Evolutionary conservation across 2,329 filamentous ascomycete species (phyloP).

Genomic region (Ceratocystis colombiana): DNA sequence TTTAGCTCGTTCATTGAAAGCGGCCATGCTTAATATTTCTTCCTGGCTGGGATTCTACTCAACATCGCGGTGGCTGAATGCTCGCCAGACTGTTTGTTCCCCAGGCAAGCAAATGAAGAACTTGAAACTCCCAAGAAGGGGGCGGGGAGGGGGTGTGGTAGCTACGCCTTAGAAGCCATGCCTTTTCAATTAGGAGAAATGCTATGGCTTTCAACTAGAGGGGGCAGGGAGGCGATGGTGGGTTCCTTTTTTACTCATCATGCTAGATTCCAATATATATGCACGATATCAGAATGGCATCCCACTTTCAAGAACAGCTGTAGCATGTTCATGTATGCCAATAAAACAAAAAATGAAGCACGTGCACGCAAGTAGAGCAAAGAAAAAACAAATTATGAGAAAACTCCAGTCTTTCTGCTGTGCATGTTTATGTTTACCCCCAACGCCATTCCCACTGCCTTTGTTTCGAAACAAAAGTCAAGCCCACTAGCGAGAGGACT

Average conservation of each 20-base stretch:
- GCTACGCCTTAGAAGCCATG: not conserved
- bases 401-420: not conserved
- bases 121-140: not conserved
- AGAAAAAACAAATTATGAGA: not conserved
- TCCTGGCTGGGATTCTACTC: not conserved
- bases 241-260: too few relatives aligned
- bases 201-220: too few relatives aligned
- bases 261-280: too few relatives aligned
- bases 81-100: not conserved
- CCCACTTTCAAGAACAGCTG: not conserved
- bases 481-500: not conserved
- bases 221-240: too few relatives aligned
- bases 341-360: not conserved
- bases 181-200: too few relatives aligned
- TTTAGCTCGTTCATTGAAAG: not conserved
- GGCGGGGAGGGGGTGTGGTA: not conserved
- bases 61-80: constrained; percentile 6
- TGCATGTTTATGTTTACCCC: not conserved
- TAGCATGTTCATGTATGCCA: not conserved
- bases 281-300: too few relatives aligned
- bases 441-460: not conserved
- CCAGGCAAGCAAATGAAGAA: constrained; percentile 4
- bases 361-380: not conserved
- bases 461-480: constrained; percentile 9
- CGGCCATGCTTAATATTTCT: constrained; percentile 3